Conservation (phyloP, 2,329 filamentous ascomycete species). For the Pseudopithomyces maydicus region DNA sequence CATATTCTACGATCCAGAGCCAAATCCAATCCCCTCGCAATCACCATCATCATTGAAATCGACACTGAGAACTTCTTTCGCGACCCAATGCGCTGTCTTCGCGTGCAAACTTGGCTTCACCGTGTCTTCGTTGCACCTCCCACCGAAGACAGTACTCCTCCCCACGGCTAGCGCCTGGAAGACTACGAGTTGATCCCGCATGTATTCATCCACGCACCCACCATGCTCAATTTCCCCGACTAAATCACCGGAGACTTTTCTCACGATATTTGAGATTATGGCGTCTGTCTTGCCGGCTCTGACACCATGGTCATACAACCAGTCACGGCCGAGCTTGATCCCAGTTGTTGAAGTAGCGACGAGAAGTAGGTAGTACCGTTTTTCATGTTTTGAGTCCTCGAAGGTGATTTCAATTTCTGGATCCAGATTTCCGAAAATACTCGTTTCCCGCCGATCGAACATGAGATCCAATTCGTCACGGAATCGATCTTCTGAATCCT, state of each 20-base stretch:
- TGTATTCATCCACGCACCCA: constrained; percentile 59
- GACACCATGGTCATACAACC: constrained; percentile 49
- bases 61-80: constrained; percentile 43
- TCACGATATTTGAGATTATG: constrained; percentile 45
- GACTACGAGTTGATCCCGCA: constrained; percentile 64
- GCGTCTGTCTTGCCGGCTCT: constrained; percentile 26
- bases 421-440: constrained; percentile 22
- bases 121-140: constrained; percentile 22
- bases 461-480: constrained; percentile 29
- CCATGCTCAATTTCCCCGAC: constrained; percentile 52
- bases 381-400: constrained; percentile 50
- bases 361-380: constrained; percentile 59
- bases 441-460: constrained; percentile 21
- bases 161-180: constrained; percentile 62
- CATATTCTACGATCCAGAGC: background rate
- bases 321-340: constrained; percentile 58
- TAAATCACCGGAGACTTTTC: constrained; percentile 52
- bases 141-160: constrained; percentile 40
- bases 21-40: constrained; percentile 45
- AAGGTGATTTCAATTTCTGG: constrained; percentile 32
- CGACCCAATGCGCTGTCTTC: constrained; percentile 54
- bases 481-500: constrained; percentile 34
- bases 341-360: constrained; percentile 57
- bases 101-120: constrained; percentile 51
- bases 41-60: constrained; percentile 43